phyloP scores from a whole-genome alignment of 306 rosid genomes.

The Oxytropis ochrocephala region DNA sequence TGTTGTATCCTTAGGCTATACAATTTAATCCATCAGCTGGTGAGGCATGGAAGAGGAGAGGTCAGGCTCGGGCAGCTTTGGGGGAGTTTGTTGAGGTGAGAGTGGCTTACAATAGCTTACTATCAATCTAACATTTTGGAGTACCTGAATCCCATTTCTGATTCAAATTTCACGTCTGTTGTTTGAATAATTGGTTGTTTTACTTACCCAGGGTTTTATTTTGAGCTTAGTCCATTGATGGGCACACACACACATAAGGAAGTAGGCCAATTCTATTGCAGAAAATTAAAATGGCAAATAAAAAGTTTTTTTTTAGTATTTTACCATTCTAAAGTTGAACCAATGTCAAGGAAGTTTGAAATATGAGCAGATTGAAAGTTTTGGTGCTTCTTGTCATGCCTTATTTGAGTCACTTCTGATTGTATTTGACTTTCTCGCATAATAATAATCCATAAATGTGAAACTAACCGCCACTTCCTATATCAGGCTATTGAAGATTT shows the following conservation, averaged over 20 bases:
- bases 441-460: conserved; percentile 2
- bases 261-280: background rate
- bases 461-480: conserved; percentile 7
- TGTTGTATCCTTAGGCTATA: conserved; percentile 61
- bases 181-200: conserved; percentile 12
- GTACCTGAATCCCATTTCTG: background rate
- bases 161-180: background rate
- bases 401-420: background rate
- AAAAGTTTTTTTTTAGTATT: background rate
- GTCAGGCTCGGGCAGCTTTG: conserved; percentile 98
- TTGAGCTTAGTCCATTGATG: background rate
- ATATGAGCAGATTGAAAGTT: background rate
- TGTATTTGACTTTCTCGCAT: conserved; percentile 19
- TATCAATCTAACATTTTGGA: background rate
- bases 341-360: background rate
- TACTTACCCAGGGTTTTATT: background rate
- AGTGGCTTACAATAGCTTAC: conserved; percentile 11
- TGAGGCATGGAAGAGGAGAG: conserved; percentile 99
- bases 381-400: background rate
- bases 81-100: conserved; percentile 87
- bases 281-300: background rate
- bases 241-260: background rate
- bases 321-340: background rate
- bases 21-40: conserved; percentile 79
- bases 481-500: conserved; percentile 81